These are phyloP conservation scores for Saksenaea oblongispora DNA, from an alignment of 371 early-diverging fungal species.

Conservation along the genomic window DNA sequence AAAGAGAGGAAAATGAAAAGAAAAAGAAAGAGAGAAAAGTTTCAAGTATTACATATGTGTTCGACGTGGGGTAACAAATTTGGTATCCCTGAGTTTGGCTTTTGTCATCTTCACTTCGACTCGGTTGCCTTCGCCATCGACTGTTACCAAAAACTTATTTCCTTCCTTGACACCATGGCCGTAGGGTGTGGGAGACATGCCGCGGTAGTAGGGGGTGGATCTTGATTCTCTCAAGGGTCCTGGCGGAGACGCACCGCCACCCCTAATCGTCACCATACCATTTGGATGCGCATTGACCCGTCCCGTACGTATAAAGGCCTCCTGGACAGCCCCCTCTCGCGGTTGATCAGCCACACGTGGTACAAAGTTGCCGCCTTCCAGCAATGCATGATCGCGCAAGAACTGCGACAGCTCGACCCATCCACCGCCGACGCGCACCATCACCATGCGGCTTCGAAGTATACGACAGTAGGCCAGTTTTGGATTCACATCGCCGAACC, in stretches of 20 bases:
- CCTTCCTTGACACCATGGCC: constrained; percentile 50
- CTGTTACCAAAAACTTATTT: constrained; percentile 47
- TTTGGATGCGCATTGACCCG: background rate
- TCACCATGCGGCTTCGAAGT: constrained; percentile 66
- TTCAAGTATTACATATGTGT: constrained; percentile 16
- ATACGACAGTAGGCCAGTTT: constrained; percentile 73
- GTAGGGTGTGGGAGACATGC: constrained; percentile 23
- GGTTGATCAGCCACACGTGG: background rate
- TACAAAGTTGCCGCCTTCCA: constrained; percentile 26
- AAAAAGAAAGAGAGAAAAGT: background rate
- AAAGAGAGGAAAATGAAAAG: background rate
- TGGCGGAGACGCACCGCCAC: constrained; percentile 13
- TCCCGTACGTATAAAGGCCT: constrained; percentile 27
- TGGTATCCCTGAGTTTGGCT: constrained; percentile 39
- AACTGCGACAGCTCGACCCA: constrained; percentile 74
- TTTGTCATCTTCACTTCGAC: constrained; percentile 52
- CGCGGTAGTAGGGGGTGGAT: constrained; percentile 40
- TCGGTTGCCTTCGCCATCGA: constrained; percentile 45
- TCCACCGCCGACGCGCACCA: constrained; percentile 81
- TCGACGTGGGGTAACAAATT: constrained; percentile 43
- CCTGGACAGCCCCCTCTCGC: constrained; percentile 9
- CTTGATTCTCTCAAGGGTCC: constrained; percentile 28
- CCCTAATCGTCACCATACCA: constrained; percentile 21
- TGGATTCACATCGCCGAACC: constrained; percentile 73
- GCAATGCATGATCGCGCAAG: constrained; percentile 42